phyloP scores from a whole-genome alignment of 257 asterid genomes.

The Solanum etuberosum region DNA sequence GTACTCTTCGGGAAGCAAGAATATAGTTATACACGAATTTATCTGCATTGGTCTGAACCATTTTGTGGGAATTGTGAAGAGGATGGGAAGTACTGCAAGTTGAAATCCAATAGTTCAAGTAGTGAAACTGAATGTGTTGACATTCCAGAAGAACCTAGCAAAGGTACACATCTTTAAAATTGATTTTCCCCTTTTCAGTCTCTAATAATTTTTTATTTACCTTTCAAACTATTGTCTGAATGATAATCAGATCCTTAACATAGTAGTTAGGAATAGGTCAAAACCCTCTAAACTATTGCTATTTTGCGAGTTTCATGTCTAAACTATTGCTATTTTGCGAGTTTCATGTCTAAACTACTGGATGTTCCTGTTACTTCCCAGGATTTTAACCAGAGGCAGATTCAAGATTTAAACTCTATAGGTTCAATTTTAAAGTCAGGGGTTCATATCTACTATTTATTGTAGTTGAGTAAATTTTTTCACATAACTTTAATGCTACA shows the following conservation, averaged over 20 bases:
- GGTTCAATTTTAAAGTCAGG: no score
- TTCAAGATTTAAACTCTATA: no score
- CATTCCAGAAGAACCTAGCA: slow-evolving; percentile 15
- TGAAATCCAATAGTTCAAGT: slow-evolving; percentile 19
- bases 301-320: neutral
- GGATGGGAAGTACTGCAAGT: slow-evolving; percentile 28
- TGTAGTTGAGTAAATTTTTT: no score
- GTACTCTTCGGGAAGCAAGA: slow-evolving; percentile 6
- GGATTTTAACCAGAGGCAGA: no score
- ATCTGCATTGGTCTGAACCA: slow-evolving; percentile 44
- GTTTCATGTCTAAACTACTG: no score
- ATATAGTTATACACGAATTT: neutral
- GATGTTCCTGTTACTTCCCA: no score
- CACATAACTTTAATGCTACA: no score
- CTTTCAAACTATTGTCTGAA: neutral
- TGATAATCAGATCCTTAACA: neutral
- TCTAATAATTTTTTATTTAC: neutral
- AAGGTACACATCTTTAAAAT: neutral
- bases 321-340: neutral
- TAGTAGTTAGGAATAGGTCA: neutral
- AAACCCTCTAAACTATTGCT: neutral
- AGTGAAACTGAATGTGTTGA: slow-evolving; percentile 37
- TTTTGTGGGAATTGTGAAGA: slow-evolving; percentile 47
- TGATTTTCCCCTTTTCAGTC: neutral
- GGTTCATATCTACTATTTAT: no score